Conservation (phyloP, 1,284 basidiomycete genomes). For the Rhodotorula glutinis region DNA sequence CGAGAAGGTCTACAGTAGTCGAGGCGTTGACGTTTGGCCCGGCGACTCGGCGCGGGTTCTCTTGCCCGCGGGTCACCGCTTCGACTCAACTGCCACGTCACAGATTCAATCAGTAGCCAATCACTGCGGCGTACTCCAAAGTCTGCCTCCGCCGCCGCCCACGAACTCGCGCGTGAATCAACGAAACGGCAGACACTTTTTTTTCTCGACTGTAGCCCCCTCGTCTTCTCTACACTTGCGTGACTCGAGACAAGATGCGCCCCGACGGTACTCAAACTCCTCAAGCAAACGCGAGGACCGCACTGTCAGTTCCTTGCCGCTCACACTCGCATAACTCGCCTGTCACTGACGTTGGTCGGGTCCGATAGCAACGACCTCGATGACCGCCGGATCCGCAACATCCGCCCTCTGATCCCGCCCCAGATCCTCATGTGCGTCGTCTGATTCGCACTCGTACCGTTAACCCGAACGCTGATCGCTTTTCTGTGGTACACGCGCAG, state of each 20-base stretch:
- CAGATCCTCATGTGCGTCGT: slow-evolving; percentile 9
- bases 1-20: too few relatives aligned
- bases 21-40: too few relatives aligned
- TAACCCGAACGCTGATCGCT: slow-evolving; percentile 8
- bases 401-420: slow-evolving; percentile 60
- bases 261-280: slow-evolving; percentile 1
- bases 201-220: too few relatives aligned
- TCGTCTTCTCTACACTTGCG: too few relatives aligned
- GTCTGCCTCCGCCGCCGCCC: too few relatives aligned
- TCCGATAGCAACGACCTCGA: slow-evolving; percentile 54
- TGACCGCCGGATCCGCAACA: slow-evolving; percentile 79
- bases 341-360: not conserved
- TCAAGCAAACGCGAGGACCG: not conserved
- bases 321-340: too few relatives aligned
- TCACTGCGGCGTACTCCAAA: too few relatives aligned
- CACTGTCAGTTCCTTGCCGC: not conserved
- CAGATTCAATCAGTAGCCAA: too few relatives aligned
- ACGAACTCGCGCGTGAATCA: not conserved
- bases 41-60: too few relatives aligned
- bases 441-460: too few relatives aligned
- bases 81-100: too few relatives aligned
- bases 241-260: not conserved
- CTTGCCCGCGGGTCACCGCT: too few relatives aligned
- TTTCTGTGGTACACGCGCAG: slow-evolving; percentile 57
- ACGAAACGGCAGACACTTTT: not conserved